Conservation (phyloP, 345 rosid species). For the Syzygium aromaticum region DNA sequence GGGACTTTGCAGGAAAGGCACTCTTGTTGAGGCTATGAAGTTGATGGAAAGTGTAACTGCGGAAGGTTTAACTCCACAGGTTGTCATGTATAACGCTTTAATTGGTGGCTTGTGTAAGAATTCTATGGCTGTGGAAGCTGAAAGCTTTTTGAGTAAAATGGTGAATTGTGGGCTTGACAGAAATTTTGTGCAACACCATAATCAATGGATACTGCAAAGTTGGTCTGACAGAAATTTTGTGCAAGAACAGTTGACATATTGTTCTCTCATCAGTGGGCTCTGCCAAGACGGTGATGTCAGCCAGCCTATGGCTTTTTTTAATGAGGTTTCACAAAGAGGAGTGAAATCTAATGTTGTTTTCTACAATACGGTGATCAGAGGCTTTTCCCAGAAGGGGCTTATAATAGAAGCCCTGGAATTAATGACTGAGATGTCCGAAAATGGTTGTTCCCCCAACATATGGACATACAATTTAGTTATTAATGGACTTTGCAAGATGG, state of each 20-base stretch:
- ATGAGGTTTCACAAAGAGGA: constrained; percentile 46
- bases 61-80: constrained; percentile 64
- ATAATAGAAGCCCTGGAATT: constrained; percentile 57
- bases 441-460: constrained; percentile 52
- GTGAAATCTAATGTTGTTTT: constrained; percentile 44
- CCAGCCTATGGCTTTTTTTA: constrained; percentile 59
- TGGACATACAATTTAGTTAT: constrained; percentile 76
- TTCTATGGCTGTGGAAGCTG: constrained; percentile 52
- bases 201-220: constrained; percentile 66
- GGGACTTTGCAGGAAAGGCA: constrained; percentile 67
- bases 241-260: constrained; percentile 65
- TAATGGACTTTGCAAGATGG: constrained; percentile 85
- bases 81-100: constrained; percentile 65
- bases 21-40: constrained; percentile 39
- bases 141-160: constrained; percentile 63
- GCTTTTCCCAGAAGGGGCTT: constrained; percentile 68
- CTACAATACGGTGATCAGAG: constrained; percentile 66
- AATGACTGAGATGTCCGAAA: constrained; percentile 54
- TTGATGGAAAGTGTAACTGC: constrained; percentile 42
- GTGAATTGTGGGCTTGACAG: constrained; percentile 67
- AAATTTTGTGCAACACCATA: too few relatives aligned
- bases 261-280: constrained; percentile 59
- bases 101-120: constrained; percentile 70
- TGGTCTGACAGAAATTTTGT: constrained; percentile 54
- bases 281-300: constrained; percentile 56